Evolutionary conservation across 225 moss, liverwort and hornwort genomes (phyloP).

Genomic region (Bryum argenteum): DNA sequence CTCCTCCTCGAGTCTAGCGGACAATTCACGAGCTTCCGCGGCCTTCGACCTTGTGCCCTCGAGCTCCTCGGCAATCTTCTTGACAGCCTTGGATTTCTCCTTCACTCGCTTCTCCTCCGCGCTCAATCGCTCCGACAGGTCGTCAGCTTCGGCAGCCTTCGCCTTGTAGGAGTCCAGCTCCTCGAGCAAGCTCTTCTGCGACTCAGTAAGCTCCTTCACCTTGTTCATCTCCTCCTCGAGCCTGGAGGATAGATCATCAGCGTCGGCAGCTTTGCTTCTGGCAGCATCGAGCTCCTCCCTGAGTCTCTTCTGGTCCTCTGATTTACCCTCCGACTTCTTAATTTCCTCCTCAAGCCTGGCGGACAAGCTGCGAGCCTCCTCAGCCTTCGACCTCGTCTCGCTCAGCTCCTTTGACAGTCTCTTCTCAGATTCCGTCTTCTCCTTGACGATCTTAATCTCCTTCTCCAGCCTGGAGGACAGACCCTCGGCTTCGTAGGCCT

Average conservation of each 20-base stretch:
- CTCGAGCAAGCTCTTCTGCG: slow-evolving; percentile 3
- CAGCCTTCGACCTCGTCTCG: slow-evolving; percentile 13
- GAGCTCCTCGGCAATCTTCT: slow-evolving; percentile 22
- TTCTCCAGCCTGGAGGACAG: slow-evolving; percentile 17
- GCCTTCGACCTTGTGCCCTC: slow-evolving; percentile 11
- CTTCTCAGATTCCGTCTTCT: slow-evolving; percentile 19
- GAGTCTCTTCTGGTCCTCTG: neutral
- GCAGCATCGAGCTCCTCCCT: neutral
- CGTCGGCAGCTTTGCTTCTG: neutral
- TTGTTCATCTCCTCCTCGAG: slow-evolving; percentile 4
- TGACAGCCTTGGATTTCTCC: slow-evolving; percentile 25
- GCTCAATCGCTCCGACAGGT: neutral
- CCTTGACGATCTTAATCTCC: slow-evolving; percentile 16
- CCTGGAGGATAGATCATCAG: neutral
- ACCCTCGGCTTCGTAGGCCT: slow-evolving; percentile 16
- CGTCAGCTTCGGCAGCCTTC: slow-evolving; percentile 19
- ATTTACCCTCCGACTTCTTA: slow-evolving; percentile 4
- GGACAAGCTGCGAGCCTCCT: slow-evolving; percentile 18
- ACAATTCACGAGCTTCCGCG: slow-evolving; percentile 1
- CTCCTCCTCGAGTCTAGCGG: slow-evolving; percentile 18
- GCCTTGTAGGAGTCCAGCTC: slow-evolving; percentile 13
- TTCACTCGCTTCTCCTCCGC: slow-evolving; percentile 5
- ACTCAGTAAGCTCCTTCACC: slow-evolving; percentile 1
- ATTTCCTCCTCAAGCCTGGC: neutral
- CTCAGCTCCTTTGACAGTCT: slow-evolving; percentile 1